phyloP scores from a whole-genome alignment of 1,284 basidiomycete genomes.

The Coriolopsis trogii region DNA sequence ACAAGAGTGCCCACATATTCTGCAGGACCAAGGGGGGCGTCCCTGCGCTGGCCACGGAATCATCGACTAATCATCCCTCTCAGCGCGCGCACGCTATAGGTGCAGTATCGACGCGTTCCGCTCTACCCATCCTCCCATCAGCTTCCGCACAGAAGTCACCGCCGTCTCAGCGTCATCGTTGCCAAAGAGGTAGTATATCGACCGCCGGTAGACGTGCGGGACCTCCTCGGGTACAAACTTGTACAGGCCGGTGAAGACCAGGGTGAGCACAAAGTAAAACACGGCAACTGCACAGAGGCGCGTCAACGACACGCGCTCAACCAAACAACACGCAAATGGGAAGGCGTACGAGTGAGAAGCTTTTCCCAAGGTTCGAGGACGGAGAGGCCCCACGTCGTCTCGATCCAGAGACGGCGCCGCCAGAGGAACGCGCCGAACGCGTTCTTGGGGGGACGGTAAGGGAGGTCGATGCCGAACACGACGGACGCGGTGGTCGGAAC shows the following conservation, averaged over 20 bases:
- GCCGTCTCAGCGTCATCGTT: conserved; percentile 24
- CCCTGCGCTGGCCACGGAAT: too few relatives aligned
- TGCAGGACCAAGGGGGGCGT: too few relatives aligned
- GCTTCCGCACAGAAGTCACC: conserved; percentile 4
- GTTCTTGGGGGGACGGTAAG: conserved; percentile 41
- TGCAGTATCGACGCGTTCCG: conserved; percentile 13
- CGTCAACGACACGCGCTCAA: neutral
- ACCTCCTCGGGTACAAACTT: conserved; percentile 41
- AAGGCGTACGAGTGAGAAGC: conserved; percentile 49
- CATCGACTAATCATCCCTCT: too few relatives aligned
- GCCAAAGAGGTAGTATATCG: conserved; percentile 42
- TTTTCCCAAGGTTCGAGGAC: conserved; percentile 66
- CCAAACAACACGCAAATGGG: neutral
- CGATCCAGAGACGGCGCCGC: conserved; percentile 52
- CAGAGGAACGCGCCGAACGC: conserved; percentile 44
- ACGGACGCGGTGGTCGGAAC: conserved; percentile 25
- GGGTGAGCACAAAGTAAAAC: conserved; percentile 32
- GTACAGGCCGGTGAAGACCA: conserved; percentile 37
- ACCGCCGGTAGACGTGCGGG: conserved; percentile 34
- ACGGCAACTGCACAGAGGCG: conserved; percentile 32
- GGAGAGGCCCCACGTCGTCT: conserved; percentile 53
- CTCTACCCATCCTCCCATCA: conserved; percentile 12
- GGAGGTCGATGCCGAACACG: conserved; percentile 31
- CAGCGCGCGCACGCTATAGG: too few relatives aligned
- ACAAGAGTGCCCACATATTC: too few relatives aligned